Conservation (phyloP, 2,329 filamentous ascomycete species). For the Thermochaetoides dissita region DNA sequence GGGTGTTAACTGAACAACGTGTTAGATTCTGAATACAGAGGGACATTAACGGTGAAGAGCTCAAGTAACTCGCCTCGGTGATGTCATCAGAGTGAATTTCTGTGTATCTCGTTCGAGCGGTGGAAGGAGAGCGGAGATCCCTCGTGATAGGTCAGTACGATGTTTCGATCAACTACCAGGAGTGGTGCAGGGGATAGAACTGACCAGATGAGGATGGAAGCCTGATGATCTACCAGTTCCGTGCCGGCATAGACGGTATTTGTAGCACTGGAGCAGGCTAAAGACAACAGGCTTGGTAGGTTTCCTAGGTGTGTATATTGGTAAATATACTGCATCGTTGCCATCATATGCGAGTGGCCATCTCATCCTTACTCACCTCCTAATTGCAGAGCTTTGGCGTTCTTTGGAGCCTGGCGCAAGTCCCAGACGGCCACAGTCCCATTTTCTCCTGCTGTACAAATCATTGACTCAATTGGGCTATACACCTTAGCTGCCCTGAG, state of each 20-base stretch:
- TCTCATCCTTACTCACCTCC: slow-evolving; percentile 22
- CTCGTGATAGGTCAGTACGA: slow-evolving; percentile 22
- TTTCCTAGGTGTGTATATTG: slow-evolving; percentile 1
- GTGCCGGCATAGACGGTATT: slow-evolving; percentile 58
- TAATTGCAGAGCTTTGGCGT: slow-evolving; percentile 30
- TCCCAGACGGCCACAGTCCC: slow-evolving; percentile 56
- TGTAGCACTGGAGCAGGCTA: slow-evolving; percentile 44
- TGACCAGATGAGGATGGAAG: slow-evolving; percentile 48
- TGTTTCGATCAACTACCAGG: neutral
- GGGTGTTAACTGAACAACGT: slow-evolving; percentile 36
- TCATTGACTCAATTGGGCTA: slow-evolving; percentile 34
- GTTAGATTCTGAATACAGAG: neutral
- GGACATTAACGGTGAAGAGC: neutral
- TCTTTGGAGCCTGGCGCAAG: slow-evolving; percentile 31
- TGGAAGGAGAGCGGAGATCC: slow-evolving; percentile 40
- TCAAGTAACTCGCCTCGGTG: slow-evolving; percentile 33
- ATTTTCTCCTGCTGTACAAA: slow-evolving; percentile 60
- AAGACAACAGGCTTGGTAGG: slow-evolving; percentile 37
- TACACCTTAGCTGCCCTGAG: slow-evolving; percentile 48
- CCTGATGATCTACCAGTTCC: slow-evolving; percentile 51
- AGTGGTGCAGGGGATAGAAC: slow-evolving; percentile 6
- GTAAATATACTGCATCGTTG: neutral
- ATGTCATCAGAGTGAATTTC: slow-evolving; percentile 57
- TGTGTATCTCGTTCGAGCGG: slow-evolving; percentile 39
- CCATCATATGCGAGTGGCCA: too few relatives aligned